These are phyloP conservation scores for Cunninghamia lanceolata DNA, from an alignment of 75 land plant species.

Conservation along the genomic window DNA sequence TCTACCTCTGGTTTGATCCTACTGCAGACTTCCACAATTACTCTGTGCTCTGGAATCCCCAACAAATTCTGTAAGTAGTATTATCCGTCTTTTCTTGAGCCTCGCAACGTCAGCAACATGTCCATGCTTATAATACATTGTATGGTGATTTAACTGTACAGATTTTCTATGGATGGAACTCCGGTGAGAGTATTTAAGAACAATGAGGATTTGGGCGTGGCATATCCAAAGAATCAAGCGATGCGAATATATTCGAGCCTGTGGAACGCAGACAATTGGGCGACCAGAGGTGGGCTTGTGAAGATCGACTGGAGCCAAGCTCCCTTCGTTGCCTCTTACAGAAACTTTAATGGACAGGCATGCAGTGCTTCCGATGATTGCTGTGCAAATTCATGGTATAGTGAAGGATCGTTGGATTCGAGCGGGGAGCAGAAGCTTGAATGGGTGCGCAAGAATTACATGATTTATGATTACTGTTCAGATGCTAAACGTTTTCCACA, in stretches of 20 bases:
- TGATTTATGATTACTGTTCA: constrained; percentile 3
- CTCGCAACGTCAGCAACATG: no score
- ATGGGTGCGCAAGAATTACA: constrained; percentile 1
- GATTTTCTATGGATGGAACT: constrained; percentile 40
- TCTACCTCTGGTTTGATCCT: neutral
- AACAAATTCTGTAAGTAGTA: constrained; percentile 1
- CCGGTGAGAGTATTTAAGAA: constrained; percentile 41
- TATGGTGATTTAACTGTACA: neutral
- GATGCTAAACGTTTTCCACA: neutral
- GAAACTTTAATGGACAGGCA: neutral
- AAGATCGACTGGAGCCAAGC: constrained; percentile 35
- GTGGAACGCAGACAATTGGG: constrained; percentile 37
- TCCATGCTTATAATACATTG: neutral
- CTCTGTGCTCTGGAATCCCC: constrained; percentile 45
- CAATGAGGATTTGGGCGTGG: constrained; percentile 29
- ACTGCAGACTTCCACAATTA: constrained; percentile 46
- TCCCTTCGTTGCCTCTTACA: constrained; percentile 32
- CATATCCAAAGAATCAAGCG: constrained; percentile 38
- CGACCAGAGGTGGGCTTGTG: constrained; percentile 28
- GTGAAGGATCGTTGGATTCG: neutral
- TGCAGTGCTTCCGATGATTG: neutral
- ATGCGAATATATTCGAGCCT: constrained; percentile 31
- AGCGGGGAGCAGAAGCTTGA: neutral
- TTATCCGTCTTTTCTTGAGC: no score
- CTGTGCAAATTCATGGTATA: neutral